These are phyloP conservation scores for Puccinia sorghi DNA, from an alignment of 1,284 basidiomycete genomes.

Conservation along the genomic window DNA sequence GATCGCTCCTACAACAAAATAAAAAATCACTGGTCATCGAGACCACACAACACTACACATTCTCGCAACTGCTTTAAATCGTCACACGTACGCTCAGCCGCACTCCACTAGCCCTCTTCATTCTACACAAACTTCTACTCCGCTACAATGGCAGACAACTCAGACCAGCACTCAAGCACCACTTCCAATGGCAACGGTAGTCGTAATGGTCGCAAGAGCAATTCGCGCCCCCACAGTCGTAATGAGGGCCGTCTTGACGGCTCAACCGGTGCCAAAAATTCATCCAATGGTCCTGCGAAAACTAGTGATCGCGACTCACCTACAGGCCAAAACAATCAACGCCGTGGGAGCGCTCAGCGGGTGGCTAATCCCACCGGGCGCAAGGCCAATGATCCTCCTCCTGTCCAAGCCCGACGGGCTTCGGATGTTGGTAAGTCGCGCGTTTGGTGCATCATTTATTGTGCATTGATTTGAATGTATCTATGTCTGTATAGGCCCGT, in stretches of 20 bases:
- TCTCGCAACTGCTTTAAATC: conserved; percentile 22
- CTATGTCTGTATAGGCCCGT: conserved; percentile 5
- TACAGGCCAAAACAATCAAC: conserved; percentile 4
- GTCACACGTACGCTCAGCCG: background rate
- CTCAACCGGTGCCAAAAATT: conserved; percentile 21
- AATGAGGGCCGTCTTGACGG: conserved; percentile 35
- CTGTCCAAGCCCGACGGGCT: conserved; percentile 24
- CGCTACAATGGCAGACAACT: conserved; percentile 19
- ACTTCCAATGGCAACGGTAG: conserved; percentile 26
- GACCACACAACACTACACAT: background rate
- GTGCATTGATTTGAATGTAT: background rate
- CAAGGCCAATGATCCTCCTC: conserved; percentile 2
- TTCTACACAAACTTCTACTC: background rate
- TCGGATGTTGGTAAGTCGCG: conserved; percentile 44
- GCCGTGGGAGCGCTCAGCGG: conserved; percentile 36
- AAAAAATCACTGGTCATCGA: conserved; percentile 35
- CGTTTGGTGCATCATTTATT: background rate
- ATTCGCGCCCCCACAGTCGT: conserved; percentile 48
- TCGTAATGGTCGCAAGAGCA: conserved; percentile 31
- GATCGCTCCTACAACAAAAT: conserved; percentile 28
- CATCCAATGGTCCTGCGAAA: conserved; percentile 45
- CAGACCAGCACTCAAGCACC: conserved; percentile 21
- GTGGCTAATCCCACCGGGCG: conserved; percentile 9
- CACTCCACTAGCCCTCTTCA: background rate
- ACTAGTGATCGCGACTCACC: conserved; percentile 32